Evolutionary conservation across 768 basidiomycete genomes (phyloP), one percentile per base, ranked within the genome.

Genomic region (Lyophyllum decastes): DNA sequence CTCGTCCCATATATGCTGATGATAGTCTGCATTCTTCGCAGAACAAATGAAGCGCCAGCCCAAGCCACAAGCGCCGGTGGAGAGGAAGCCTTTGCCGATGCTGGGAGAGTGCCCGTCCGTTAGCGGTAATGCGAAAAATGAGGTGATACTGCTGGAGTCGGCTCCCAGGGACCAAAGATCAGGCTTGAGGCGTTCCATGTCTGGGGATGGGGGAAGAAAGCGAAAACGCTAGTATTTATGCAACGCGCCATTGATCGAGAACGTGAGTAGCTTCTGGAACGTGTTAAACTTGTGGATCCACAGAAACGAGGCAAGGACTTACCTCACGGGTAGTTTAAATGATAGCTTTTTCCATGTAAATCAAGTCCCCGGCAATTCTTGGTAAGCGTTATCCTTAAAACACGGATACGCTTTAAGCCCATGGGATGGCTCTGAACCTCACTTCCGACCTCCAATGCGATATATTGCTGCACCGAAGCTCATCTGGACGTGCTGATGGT

Each of bases 31-130:
- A 24, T 52, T 38, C 12, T 22, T 49, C 0, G 55, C 54, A 4
- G 49, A 26, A 19, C 54, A 26, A 17, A 46, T 12, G 7, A 53
- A 62, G 12, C 25, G 27, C 58, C 61, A 62, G 6, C 61, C 61
- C 6, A 60, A 44, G 34, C 61, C 61, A 44, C 58, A 57, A 17
- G 22, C 54, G 6, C 30, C 52, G 5, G 58, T 51, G 16, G 47
- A 40, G 47, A 57, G 14, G 6, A 34, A 51, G 12, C 30, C 40
- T 44, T 47, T 16, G 21, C 21, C 41, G 11, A 54, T 10, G 10
- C 8, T 9, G 4, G 19, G 16, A 16, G 48, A 57, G 40, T 60
- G 48, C 2, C 59, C 62, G 25, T 57, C 47, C 0, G 14, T n/a
- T 0, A 57, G 35, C 8, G 30, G 41, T 8, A 60, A 22, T n/a